Base-by-base conservation (phyloP, 805 yeast genomes). In the Suhomyces xylopsoci region DNA sequence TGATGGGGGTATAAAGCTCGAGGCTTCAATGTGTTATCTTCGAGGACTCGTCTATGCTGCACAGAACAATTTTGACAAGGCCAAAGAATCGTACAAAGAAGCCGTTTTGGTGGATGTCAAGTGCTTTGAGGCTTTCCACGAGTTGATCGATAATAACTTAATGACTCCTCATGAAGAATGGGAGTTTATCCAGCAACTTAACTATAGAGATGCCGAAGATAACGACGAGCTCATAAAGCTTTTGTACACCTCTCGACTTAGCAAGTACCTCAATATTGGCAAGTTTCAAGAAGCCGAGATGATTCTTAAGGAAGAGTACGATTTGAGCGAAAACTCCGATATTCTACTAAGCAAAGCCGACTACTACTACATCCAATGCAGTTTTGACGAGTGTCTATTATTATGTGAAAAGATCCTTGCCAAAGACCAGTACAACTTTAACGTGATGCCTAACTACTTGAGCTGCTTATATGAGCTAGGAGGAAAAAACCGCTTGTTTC, bases 51-150 rank as follows among this genome's bases (percentile, higher is more conserved):
- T 93, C 3, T 91, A 85, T 66, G 81, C 93, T 9, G 84, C 86
- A 56, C 92, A 87, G 62, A 90, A 89, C 65, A 89, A 89, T 68
- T 86, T 89, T 62, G 94, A 87, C 19, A 78, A 81, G 55, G 98
- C 98, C 0, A 90, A 88, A 61, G 91, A 88, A 50, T 87, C 94
- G 49, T 91, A 84, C 61, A 83, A 84, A 62, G 97, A 90, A 62
- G 97, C 98, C 0, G 84, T 92, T 0, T 60, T 82, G 58, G 90
- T 89, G 1, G 98, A 93, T 67, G 91, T 88, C 7, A 90, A 91
- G 66, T 94, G 97, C 68, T 93, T 77, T 66, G 99, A 93, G 59
- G 97, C 98, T 0, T 90, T 90, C 65, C 82, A 88, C 60, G 91
- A 88, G 63, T 77, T 93, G 48, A 79, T 88, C 1, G 71, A 80